Evolutionary conservation across 192 early-diverging fungal species (phyloP), one percentile per base, ranked within the genome.

Genomic region (Coemansia sp.): DNA sequence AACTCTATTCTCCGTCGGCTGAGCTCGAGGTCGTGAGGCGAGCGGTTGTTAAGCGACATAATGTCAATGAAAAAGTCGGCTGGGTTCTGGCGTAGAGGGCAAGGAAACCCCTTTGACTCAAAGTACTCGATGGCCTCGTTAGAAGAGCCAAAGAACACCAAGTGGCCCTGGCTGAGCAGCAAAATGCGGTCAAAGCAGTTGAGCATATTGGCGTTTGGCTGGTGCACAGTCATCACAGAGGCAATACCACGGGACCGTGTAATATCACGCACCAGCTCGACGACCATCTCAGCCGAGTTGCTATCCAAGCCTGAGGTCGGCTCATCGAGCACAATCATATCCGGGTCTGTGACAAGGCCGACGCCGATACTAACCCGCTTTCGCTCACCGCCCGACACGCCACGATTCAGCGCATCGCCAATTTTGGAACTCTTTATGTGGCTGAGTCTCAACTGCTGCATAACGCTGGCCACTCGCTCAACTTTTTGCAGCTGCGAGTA

Each of bases 151-250:
- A 93, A 96, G 70, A 93, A 97, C 10, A 97, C 87, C 61, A 93
- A 67, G 43, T 88, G 80, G 22, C 95, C 95, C 70, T 92, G 90
- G 55, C 92, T 93, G 40, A 98, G 71, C 54, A 98, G 78, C 27
- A 98, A 82, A 20, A 97, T 76, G 49, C 94, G 89, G 80, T 98
- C 96, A 82, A 98, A 98, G 63, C 95, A 82, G 2, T 89, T 87
- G 68, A 94, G 94, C 74, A 98, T 96, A 70, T 97, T 94, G 33
- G 91, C 91, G 61, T 95, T 88, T 36, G 96, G 96, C 75, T 98
- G 96, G 78, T 98, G 96, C 54, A 98, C 96, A 3, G 96, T 98
- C 73, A 94, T 92, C 15, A 98, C 84, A 15, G 96, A 90, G 3
- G 94, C 93, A 3, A 94, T 89, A 29, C 92, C 86, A 64, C 92